A percentile compares a stretch with the other conserved stretches of the same genome.
phyloP scores from a whole-genome alignment of 441 rosid species.

The Rhodomyrtus psidioides region DNA sequence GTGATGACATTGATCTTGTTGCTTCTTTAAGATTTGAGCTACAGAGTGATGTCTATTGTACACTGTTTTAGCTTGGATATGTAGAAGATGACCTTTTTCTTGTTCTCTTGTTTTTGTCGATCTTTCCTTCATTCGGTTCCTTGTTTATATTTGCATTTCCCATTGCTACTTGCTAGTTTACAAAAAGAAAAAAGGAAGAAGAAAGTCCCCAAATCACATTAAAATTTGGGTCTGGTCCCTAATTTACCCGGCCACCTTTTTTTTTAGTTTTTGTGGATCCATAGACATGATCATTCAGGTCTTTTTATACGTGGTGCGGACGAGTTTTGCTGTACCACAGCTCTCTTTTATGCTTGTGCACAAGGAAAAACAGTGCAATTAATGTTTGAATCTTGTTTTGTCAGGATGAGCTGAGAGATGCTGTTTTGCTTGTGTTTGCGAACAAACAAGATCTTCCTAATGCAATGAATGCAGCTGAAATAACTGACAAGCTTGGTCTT shows the following conservation, averaged over 20 bases:
- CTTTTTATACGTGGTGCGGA: background rate
- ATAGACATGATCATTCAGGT: background rate
- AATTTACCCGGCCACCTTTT: background rate
- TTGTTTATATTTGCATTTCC: background rate
- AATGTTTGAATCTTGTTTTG: background rate
- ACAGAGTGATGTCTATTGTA: background rate
- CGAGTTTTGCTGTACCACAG: background rate
- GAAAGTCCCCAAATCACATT: no score
- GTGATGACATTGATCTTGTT: background rate
- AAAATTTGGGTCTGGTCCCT: background rate
- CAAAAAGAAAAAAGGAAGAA: no score
- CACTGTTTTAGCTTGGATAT: background rate
- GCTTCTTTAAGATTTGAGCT: background rate
- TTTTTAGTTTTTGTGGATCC: background rate
- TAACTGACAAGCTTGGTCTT: slow-evolving; percentile 71
- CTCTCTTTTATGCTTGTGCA: background rate
- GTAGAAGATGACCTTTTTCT: background rate
- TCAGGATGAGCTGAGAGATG: slow-evolving; percentile 76
- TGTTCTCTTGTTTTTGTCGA: background rate
- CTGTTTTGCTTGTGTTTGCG: slow-evolving; percentile 74
- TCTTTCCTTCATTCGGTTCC: background rate
- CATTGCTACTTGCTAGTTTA: background rate
- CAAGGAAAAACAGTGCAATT: background rate
- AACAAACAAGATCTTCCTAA: slow-evolving; percentile 78
- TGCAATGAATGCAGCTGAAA: slow-evolving; percentile 73